phyloP scores from a whole-genome alignment of 2,329 filamentous ascomycete genomes.

The Fusarium phyllophilum region DNA sequence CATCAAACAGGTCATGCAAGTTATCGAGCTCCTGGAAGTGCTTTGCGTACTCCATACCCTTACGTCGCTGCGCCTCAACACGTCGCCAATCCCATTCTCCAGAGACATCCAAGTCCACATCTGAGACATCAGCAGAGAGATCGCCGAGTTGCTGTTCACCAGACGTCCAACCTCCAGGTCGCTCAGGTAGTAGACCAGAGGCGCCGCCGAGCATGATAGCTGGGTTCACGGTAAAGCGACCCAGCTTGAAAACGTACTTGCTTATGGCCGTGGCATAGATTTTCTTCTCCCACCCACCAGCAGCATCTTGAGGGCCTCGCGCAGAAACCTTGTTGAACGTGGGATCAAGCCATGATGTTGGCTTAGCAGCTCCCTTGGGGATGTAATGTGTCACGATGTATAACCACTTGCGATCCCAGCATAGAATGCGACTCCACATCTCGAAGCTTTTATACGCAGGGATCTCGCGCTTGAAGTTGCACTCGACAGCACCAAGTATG shows the following conservation, averaged over 20 bases:
- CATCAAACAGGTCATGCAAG: slow-evolving; percentile 62
- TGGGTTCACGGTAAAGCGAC: slow-evolving; percentile 84
- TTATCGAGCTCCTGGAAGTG: slow-evolving; percentile 68
- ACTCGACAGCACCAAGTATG: slow-evolving; percentile 77
- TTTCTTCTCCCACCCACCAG: slow-evolving; percentile 66
- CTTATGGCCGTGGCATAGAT: slow-evolving; percentile 77
- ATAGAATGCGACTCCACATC: slow-evolving; percentile 75
- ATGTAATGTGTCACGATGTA: slow-evolving; percentile 81
- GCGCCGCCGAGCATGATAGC: slow-evolving; percentile 74
- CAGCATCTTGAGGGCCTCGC: slow-evolving; percentile 50
- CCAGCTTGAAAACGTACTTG: slow-evolving; percentile 87
- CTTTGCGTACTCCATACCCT: slow-evolving; percentile 64
- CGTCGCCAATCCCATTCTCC: slow-evolving; percentile 67
- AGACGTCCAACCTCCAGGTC: slow-evolving; percentile 72
- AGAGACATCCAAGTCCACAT: slow-evolving; percentile 48
- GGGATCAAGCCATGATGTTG: slow-evolving; percentile 63
- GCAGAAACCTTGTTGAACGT: slow-evolving; percentile 55
- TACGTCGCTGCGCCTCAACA: slow-evolving; percentile 64
- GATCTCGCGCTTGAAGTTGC: slow-evolving; percentile 79
- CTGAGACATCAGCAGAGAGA: slow-evolving; percentile 51
- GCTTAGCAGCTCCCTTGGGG: slow-evolving; percentile 66
- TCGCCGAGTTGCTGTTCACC: slow-evolving; percentile 56
- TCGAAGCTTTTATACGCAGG: slow-evolving; percentile 75
- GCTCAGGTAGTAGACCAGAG: slow-evolving; percentile 77
- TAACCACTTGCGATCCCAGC: slow-evolving; percentile 85